Evolutionary conservation across 2,329 filamentous ascomycete genomes (phyloP), one percentile per base, ranked within the genome.

Genomic region (Calonectria henricotiae): DNA sequence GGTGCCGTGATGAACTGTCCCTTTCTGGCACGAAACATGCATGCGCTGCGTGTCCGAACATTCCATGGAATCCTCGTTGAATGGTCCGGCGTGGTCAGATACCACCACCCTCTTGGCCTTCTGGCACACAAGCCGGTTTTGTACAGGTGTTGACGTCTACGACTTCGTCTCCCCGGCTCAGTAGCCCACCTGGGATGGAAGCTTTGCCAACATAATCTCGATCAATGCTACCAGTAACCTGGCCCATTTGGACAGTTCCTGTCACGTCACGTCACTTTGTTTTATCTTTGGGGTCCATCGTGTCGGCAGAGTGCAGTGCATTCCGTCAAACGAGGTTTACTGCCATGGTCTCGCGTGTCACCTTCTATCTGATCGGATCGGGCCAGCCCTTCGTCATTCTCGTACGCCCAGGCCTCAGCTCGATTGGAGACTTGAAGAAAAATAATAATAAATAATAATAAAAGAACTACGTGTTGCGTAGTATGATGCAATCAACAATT

Each of bases 51-150:
- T 20, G 58, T 61, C 23, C 20, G 35, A 46, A 43, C 35, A 67
- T 67, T 67, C 54, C 64, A 67, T 67, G 43, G 64, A 67, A 67
- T 37, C 17, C 30, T 67, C 43, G 55, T 43, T 39, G 54, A 69
- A 69, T 65, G 55, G 27, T 47, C 55, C 49, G 60, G 55, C 60
- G 39, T 43, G 43, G 60, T 43, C 62, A 55, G 47, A 65, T 65
- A 58, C 35, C 54, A 61, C 54, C 55, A 39, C 23, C 49, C 23
- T 44, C 17, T 62, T 51, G 67, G 62, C 44, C 15, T n/a, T 39
- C 27, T 25, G 35, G 51, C 35, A 11, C 35, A 37, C 32, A 58
- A 58, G 51, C 51, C 51, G 51, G 51, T 58, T 58, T 58, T 58
- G 51, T 39, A 11, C 51, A 58, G 30, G 35, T 23, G n/a, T 55